Evolutionary conservation across 2,329 filamentous ascomycete genomes (phyloP).

Genomic region (Aspergillus piperis): DNA sequence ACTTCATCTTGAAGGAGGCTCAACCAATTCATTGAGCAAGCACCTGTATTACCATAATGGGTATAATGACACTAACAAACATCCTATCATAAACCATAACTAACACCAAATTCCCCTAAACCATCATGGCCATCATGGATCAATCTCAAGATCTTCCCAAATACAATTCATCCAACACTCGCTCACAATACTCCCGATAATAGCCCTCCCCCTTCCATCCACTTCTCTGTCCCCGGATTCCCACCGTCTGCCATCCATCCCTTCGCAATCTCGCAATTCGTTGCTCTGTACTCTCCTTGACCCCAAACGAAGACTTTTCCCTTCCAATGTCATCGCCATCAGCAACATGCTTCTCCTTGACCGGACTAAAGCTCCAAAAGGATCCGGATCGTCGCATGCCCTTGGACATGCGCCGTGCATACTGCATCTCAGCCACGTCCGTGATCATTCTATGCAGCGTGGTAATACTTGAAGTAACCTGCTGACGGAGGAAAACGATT

Average conservation of each 20-base stretch:
- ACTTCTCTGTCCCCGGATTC: not conserved
- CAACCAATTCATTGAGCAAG: no score
- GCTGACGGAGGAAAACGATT: conserved; percentile 28
- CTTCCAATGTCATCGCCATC: not conserved
- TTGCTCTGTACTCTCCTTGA: not conserved
- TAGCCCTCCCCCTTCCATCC: not conserved
- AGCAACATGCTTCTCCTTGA: conserved; percentile 15
- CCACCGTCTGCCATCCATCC: not conserved
- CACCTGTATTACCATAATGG: no score
- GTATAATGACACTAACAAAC: not conserved
- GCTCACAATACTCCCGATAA: not conserved
- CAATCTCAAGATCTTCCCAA: not conserved
- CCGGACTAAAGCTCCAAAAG: conserved; percentile 43
- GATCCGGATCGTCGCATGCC: conserved; percentile 34
- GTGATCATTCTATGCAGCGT: conserved; percentile 30
- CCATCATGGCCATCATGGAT: not conserved
- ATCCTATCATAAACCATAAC: not conserved
- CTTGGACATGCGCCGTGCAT: conserved; percentile 26
- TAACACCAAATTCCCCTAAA: not conserved
- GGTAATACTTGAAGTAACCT: conserved; percentile 30
- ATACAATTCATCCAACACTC: conserved; percentile 1
- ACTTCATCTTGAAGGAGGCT: no score
- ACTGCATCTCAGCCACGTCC: conserved; percentile 27
- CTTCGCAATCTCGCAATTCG: not conserved
- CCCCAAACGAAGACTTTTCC: not conserved